phyloP scores from a whole-genome alignment of 164 flowering plant species.

The Houttuynia cordata region DNA sequence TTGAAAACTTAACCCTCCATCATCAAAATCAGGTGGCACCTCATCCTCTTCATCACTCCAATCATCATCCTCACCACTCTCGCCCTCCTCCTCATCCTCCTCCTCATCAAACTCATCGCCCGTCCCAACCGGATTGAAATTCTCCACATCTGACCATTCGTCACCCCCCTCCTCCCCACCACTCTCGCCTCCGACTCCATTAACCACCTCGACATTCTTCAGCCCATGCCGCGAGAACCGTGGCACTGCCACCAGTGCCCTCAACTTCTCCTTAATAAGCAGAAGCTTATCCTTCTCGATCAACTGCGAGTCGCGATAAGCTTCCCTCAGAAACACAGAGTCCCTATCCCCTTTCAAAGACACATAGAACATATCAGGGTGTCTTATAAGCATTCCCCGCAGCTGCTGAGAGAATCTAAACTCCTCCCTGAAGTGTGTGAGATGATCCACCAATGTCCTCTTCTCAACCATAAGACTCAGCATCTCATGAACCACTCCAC shows the following conservation, averaged over 20 bases:
- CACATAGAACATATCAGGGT: conserved; percentile 94
- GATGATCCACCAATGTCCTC: conserved; percentile 84
- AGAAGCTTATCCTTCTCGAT: conserved; percentile 62
- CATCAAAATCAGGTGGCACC: conserved; percentile 70
- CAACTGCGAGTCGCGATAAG: conserved; percentile 70
- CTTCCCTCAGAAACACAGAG: conserved; percentile 87
- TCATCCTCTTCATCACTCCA: conserved; percentile 62
- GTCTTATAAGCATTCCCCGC: conserved; percentile 86
- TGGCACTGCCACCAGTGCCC: conserved; percentile 69
- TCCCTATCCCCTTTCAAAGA: conserved; percentile 90
- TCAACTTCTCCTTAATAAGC: conserved; percentile 79
- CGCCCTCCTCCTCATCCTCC: conserved; percentile 28
- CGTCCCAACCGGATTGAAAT: conserved; percentile 19
- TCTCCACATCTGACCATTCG: conserved; percentile 55
- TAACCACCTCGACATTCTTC: conserved; percentile 11
- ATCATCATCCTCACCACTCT: conserved; percentile 28
- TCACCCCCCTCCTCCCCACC: conserved; percentile 35
- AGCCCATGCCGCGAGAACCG: conserved; percentile 31
- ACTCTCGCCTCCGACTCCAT: conserved; percentile 20
- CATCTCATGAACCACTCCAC: conserved; percentile 87
- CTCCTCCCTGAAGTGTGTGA: conserved; percentile 92
- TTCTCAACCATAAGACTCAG: conserved; percentile 85
- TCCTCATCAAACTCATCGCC: conserved; percentile 31
- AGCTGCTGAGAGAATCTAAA: conserved; percentile 89
- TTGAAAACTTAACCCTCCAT: conserved; percentile 29